phyloP scores from a whole-genome alignment of 805 yeast genomes.

The Saturnispora quitensis region DNA sequence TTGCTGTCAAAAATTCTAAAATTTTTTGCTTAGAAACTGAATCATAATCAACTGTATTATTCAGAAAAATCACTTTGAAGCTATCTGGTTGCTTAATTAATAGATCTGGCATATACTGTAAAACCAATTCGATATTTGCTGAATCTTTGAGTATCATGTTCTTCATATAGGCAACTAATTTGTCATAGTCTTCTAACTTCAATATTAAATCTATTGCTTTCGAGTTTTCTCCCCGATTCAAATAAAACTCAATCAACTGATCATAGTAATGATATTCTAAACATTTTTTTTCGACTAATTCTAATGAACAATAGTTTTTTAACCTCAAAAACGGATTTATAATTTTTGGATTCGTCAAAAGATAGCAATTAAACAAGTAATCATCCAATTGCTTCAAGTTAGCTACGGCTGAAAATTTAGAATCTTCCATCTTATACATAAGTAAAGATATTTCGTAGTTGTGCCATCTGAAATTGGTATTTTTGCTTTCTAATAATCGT shows the following conservation, averaged over 20 bases:
- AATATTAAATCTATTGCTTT: slow-evolving; percentile 58
- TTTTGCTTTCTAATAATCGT: slow-evolving; percentile 31
- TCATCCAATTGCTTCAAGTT: slow-evolving; percentile 56
- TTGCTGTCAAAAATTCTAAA: slow-evolving; percentile 37
- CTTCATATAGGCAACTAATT: slow-evolving; percentile 36
- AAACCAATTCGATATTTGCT: slow-evolving; percentile 42
- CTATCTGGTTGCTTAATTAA: slow-evolving; percentile 30
- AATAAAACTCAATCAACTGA: slow-evolving; percentile 74
- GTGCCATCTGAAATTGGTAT: slow-evolving; percentile 35
- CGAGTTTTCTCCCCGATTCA: slow-evolving; percentile 48
- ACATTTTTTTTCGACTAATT: slow-evolving; percentile 48
- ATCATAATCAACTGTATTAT: slow-evolving; percentile 46
- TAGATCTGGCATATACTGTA: slow-evolving; percentile 48
- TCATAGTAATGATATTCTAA: slow-evolving; percentile 39
- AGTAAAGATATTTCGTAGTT: slow-evolving; percentile 34
- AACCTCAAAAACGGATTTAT: slow-evolving; percentile 78
- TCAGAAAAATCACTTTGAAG: slow-evolving; percentile 50
- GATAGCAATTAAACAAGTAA: slow-evolving; percentile 65
- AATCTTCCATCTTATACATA: slow-evolving; percentile 26
- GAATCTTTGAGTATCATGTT: slow-evolving; percentile 31
- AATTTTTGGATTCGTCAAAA: slow-evolving; percentile 56
- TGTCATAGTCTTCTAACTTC: slow-evolving; percentile 16
- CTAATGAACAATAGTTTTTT: slow-evolving; percentile 62
- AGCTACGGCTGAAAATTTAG: slow-evolving; percentile 18
- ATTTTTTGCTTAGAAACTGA: slow-evolving; percentile 29